phyloP scores from a whole-genome alignment of 1,139 yeast species.

The Debaryomyces udenii region DNA sequence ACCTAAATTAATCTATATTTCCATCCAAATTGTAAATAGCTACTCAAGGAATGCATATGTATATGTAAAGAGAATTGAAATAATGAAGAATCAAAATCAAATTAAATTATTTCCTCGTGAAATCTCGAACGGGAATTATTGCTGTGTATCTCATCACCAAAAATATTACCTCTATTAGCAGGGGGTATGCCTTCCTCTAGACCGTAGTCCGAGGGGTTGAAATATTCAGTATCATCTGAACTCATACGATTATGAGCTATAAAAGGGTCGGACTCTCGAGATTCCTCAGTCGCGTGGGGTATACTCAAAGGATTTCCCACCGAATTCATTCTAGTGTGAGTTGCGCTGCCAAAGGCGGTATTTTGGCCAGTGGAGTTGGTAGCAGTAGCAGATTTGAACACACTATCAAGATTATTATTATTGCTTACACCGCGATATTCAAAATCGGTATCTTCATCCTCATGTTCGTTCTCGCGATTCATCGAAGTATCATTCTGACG shows the following conservation, averaged over 20 bases:
- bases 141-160: conserved; percentile 22
- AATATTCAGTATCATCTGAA: conserved; percentile 19
- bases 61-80: no score
- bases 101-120: conserved; percentile 25
- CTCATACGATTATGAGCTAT: conserved; percentile 8
- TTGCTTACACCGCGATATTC: conserved; percentile 52
- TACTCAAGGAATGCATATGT: no score
- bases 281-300: conserved; percentile 6
- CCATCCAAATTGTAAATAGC: no score
- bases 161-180: conserved; percentile 17
- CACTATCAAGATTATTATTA: conserved; percentile 45
- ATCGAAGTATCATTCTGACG: conserved; percentile 7
- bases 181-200: conserved; percentile 16
- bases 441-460: conserved; percentile 34
- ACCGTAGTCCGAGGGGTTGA: conserved; percentile 13
- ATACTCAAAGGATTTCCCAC: conserved; percentile 11
- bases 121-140: conserved; percentile 29
- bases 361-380: conserved; percentile 28
- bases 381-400: conserved; percentile 27
- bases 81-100: not conserved
- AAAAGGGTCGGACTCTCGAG: conserved; percentile 8
- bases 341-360: conserved; percentile 19
- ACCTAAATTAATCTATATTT: no score
- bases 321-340: conserved; percentile 16
- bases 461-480: conserved; percentile 14